Evolutionary conservation across 345 rosid species (phyloP), one percentile per base, ranked within the genome.

Genomic region (Linum trigynum): DNA sequence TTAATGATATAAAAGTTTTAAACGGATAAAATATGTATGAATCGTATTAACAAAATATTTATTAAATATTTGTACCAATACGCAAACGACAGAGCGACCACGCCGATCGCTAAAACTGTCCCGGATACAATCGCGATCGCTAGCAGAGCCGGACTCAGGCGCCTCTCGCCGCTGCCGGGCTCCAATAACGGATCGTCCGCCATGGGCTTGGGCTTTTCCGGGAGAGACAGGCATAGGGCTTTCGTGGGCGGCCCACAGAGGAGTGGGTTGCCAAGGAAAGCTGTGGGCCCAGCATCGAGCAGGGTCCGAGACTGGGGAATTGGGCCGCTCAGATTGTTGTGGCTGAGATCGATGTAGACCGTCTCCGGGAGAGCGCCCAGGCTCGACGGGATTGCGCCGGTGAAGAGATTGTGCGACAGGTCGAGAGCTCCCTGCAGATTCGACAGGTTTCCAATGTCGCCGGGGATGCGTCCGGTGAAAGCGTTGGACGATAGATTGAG

Each of bases 231-330:
- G 57, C 74, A 70, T 2, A 1, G 68, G 41, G 61, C 50, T 50
- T 66, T 69, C 61, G 70, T 50, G 4, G 74, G 78, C 35, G 48
- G 71, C n/a, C 78, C 78, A 42, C 71, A 74, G n/a, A 74, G 64
- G 12, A 69, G 55, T 45, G 78, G 65, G 48, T 74, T 74, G 39
- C 74, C 74, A 9, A 65, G 4, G 23, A 74, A 74, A 62, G 78
- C 78, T 50, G 78, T 66, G 51, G 74, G 74, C 58, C 78, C 78
- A 2, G 16, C 42, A 63, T 63, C 43, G 5, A 12, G 16, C 3
- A 74, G 63, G 40, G 73, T 61, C 41, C 62, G 74, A 48, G 63
- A 69, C 67, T 74, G 71, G 8, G 74, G 78, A 56, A 70, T 66
- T 0, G 65, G 38, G 17, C 78, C 78, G 16, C 74, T 70, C 5